A percentile compares a stretch with the other conserved stretches of the same genome.
Evolutionary conservation across 2,329 filamentous ascomycete species (phyloP).

Genomic region (Ceratocystis diversiconidia): DNA sequence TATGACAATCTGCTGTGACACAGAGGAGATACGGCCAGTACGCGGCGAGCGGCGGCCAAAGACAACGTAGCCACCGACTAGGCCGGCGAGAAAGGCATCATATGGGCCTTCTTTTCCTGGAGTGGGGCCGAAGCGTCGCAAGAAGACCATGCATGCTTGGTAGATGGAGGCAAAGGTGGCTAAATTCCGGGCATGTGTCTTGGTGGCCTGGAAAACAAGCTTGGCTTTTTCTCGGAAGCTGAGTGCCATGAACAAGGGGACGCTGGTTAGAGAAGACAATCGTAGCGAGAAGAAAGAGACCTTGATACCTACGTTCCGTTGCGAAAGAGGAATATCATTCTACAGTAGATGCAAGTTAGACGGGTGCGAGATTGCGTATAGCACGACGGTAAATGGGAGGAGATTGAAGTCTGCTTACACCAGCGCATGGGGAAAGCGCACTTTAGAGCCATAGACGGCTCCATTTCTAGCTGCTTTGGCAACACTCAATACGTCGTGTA

Average conservation of each 20-base stretch:
- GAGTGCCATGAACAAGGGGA: background rate
- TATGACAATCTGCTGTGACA: slow-evolving; percentile 94
- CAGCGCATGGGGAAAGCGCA: slow-evolving; percentile 93
- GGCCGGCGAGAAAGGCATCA: slow-evolving; percentile 74
- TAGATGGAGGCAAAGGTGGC: slow-evolving; percentile 85
- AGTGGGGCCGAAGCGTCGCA: slow-evolving; percentile 47
- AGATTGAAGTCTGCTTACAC: slow-evolving; percentile 43
- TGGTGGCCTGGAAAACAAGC: slow-evolving; percentile 73
- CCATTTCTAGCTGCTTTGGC: slow-evolving; percentile 94
- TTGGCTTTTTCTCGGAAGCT: slow-evolving; percentile 59
- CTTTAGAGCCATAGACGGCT: slow-evolving; percentile 90
- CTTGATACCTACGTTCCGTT: slow-evolving; percentile 57
- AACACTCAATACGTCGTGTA: slow-evolving; percentile 72
- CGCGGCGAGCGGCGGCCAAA: slow-evolving; percentile 58
- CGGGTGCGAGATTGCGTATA: background rate
- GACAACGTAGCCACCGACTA: slow-evolving; percentile 82
- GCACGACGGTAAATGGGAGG: background rate
- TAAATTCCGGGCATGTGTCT: slow-evolving; percentile 80
- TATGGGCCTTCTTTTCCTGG: slow-evolving; percentile 54
- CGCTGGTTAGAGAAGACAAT: background rate
- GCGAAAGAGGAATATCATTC: slow-evolving; percentile 94
- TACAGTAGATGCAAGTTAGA: slow-evolving; percentile 24
- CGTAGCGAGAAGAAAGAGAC: slow-evolving; percentile 9
- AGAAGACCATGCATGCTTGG: slow-evolving; percentile 63
- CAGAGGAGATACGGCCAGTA: slow-evolving; percentile 54